Base-by-base conservation (phyloP, 257 asterid genomes). In the Scutellaria barbata region DNA sequence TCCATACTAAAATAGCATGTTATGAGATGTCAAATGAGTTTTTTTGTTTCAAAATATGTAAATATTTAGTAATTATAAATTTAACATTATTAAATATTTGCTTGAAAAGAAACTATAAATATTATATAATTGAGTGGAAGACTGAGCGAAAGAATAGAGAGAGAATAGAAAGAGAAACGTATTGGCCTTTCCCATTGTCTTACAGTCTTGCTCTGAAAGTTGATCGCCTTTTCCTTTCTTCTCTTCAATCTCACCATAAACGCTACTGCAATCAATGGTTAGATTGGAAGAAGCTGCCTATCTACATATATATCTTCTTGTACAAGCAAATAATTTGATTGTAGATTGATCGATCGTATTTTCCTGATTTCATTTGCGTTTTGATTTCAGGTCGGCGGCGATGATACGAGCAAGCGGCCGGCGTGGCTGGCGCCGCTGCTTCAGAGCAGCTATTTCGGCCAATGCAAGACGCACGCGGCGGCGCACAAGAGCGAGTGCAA, bases 401-500 rank as follows among this genome's bases (percentile, higher is more conserved):
- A 40, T 6, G 79, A 73, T 0, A 7, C 18, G 39, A 65, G 77
- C 62, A 64, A 61, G 69, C 75, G 81, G 96, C 96, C 96, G 64
- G 73, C 85, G 66, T 92, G 97, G 97, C 81, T 92, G 73, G 80
- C 81, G 70, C 87, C 96, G 16, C 81, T 92, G 63, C 82, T 92
- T 56, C 82, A 69, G 46, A 90, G 88, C n/a, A 82, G 85, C 53
- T 92, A 89, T 67, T 92, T 92, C 77, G 87, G 83, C 18, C 92
- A 85, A 69, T 92, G 97, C 91, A 86, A 89, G 79, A 63, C 72
- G 61, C 97, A 92, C 84, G 85, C 85, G 47, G 92, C 89, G 72
- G 90, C 95, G 16, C 97, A 92, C 84, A 89, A 86, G 83, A 87
- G 93, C 73, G 97, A 91, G 86, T 91, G 97, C 84, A 91, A 91